phyloP scores from a whole-genome alignment of 768 basidiomycete genomes.

The Leucogyrophana mollusca region DNA sequence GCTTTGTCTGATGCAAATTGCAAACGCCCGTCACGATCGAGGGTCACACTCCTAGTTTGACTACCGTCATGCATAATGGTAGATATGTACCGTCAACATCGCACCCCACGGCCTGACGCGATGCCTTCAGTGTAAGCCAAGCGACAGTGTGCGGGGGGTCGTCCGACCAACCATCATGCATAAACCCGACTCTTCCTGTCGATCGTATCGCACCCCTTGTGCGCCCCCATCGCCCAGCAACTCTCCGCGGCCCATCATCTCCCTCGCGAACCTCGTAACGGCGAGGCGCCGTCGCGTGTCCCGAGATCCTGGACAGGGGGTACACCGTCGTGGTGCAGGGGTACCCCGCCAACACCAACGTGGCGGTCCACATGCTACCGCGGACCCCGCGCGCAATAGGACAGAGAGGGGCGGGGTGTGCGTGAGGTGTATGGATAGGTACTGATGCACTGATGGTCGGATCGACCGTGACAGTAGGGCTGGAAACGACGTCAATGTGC shows the following conservation, averaged over 20 bases:
- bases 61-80: too few species aligned
- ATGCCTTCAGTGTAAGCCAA: too few species aligned
- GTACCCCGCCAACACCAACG: slow-evolving; percentile 22
- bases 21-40: too few species aligned
- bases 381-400: slow-evolving; percentile 35
- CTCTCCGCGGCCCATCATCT: slow-evolving; percentile 49
- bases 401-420: neutral
- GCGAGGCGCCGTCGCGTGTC: slow-evolving; percentile 17
- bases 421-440: slow-evolving; percentile 7
- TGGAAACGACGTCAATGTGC: neutral
- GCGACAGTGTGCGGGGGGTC: too few species aligned
- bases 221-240: too few species aligned
- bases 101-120: too few species aligned
- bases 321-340: slow-evolving; percentile 39
- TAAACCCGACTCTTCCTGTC: too few species aligned
- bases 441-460: slow-evolving; percentile 8
- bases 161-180: too few species aligned
- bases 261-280: slow-evolving; percentile 45
- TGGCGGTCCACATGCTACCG: slow-evolving; percentile 34
- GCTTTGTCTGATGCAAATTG: too few species aligned
- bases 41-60: too few species aligned
- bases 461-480: slow-evolving; percentile 3
- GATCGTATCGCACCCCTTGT: too few species aligned
- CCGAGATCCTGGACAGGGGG: slow-evolving; percentile 39
- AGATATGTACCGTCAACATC: too few species aligned